A percentile compares a stretch with the other conserved stretches of the same genome.
Conservation (phyloP, 495 filamentous ascomycete genomes). For the Hypoxylon fuscum region DNA sequence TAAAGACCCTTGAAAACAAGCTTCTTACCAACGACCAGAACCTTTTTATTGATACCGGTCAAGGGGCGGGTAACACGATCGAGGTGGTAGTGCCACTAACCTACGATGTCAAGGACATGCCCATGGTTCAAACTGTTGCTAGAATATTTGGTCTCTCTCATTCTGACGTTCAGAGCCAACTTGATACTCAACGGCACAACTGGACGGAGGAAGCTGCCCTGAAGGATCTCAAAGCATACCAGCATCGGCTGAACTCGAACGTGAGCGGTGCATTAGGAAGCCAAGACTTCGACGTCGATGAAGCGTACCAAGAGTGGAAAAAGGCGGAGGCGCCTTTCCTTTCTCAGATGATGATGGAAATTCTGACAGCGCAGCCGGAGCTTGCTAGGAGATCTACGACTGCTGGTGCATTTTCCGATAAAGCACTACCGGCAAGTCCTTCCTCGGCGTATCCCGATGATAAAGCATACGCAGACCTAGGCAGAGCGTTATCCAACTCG, state of each 20-base stretch:
- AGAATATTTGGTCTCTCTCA: conserved; percentile 82
- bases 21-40: conserved; percentile 95
- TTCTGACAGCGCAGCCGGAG: conserved; percentile 86
- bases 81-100: conserved; percentile 83
- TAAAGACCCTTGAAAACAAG: conserved; percentile 89
- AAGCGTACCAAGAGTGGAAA: conserved; percentile 90
- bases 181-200: conserved; percentile 76
- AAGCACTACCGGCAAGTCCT: conserved; percentile 56
- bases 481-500: conserved; percentile 58
- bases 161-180: conserved; percentile 81
- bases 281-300: conserved; percentile 91
- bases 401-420: conserved; percentile 45
- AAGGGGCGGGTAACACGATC: conserved; percentile 67
- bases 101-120: conserved; percentile 97
- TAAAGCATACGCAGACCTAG: conserved; percentile 65
- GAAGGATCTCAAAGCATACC: conserved; percentile 91
- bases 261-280: conserved; percentile 78
- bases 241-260: conserved; percentile 80
- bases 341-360: conserved; percentile 90
- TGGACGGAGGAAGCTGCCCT: conserved; percentile 95
- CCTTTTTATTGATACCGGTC: conserved; percentile 65
- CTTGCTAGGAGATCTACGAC: conserved; percentile 69
- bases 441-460: conserved; percentile 54
- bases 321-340: conserved; percentile 82
- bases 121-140: conserved; percentile 84